Base-by-base conservation (phyloP, 2,329 filamentous ascomycete genomes). In the Botrytis pseudocinerea region DNA sequence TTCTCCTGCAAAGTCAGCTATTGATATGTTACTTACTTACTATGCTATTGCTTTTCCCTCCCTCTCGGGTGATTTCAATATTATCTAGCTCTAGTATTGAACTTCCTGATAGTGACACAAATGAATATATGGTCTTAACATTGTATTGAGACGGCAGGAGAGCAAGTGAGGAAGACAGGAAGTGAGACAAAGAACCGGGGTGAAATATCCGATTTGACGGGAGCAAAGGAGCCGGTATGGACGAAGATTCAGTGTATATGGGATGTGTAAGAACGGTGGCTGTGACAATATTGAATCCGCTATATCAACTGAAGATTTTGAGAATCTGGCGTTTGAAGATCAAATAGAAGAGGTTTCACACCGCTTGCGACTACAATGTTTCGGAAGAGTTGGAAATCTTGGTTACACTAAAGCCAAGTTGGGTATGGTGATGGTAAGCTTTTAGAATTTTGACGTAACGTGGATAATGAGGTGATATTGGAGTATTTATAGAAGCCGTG, bases 401-500 rank as follows among this genome's bases (percentile, higher is more conserved):
- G 25, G 42, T 64, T 28, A 32, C 12, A 32, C 62, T 35, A 9
- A 35, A n/a, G 2, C 40, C 4, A 25, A 40, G 25, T 20, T 16
- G 28, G 48, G 10, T 28, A 32, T 12, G 5, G n/a, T 32, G 16
- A 32, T 12, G 35, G 38, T 59, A 32, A 69, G 48, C 48, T 25
- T 44, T n/a, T 69, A 69, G 48, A 57, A 44, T 14, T 12, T 42
- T 2, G 1, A 44, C 42, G 48, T 20, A 68, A 44, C 9, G 25
- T 32, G 18, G 25, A 42, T 44, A 48, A 25, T 57, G n/a, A 57
- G 18, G 35, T 22, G 38, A 68, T 42, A 10, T 16, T 42, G 25
- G 10, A 42, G n/a, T 54, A 44, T 71, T 64, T 71, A 64, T 71
- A 57, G 25, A 38, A 64, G 44, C 32, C 28, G 46, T 66, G 46